A percentile compares a stretch with the other conserved stretches of the same genome.
Conservation (phyloP, 768 basidiomycete species). For the Termitomyces bulborhizus region DNA sequence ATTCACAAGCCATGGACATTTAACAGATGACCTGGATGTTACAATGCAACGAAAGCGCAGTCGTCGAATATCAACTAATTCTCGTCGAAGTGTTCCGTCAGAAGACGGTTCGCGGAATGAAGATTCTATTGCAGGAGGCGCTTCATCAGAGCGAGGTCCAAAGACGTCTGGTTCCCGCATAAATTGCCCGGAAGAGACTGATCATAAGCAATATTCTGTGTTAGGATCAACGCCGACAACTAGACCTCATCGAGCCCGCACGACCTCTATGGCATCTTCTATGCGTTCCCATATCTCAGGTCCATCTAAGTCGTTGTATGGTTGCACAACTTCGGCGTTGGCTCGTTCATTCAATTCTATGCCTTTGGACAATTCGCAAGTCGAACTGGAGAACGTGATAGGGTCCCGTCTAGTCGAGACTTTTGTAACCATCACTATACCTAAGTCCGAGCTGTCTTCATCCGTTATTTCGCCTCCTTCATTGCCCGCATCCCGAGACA, state of each 20-base stretch:
- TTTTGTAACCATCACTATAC: slow-evolving; percentile 55
- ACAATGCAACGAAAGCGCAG: slow-evolving; percentile 51
- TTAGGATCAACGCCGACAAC: slow-evolving; percentile 25
- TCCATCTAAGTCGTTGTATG: slow-evolving; percentile 12
- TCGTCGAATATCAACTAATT: slow-evolving; percentile 56
- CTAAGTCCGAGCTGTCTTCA: slow-evolving; percentile 8
- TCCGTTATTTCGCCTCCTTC: slow-evolving; percentile 3
- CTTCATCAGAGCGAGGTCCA: slow-evolving; percentile 29
- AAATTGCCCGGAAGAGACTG: slow-evolving; percentile 24
- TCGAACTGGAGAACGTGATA: slow-evolving; percentile 63
- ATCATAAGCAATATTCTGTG: slow-evolving; percentile 9
- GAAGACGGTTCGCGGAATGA: slow-evolving; percentile 38
- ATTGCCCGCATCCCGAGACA: background rate
- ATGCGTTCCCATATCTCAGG: slow-evolving; percentile 22
- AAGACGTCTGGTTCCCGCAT: slow-evolving; percentile 41
- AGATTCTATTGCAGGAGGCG: slow-evolving; percentile 8
- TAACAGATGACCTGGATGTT: slow-evolving; percentile 69
- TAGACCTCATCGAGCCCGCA: slow-evolving; percentile 38
- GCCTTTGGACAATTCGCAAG: slow-evolving; percentile 60
- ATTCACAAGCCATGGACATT: slow-evolving; percentile 46
- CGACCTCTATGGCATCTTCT: slow-evolving; percentile 52
- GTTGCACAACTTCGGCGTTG: slow-evolving; percentile 16
- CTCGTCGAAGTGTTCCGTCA: slow-evolving; percentile 39
- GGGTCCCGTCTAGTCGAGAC: slow-evolving; percentile 73
- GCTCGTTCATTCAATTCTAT: slow-evolving; percentile 24